Conservation (phyloP, 225 moss, liverwort and hornwort species). For the Bryum argenteum region DNA sequence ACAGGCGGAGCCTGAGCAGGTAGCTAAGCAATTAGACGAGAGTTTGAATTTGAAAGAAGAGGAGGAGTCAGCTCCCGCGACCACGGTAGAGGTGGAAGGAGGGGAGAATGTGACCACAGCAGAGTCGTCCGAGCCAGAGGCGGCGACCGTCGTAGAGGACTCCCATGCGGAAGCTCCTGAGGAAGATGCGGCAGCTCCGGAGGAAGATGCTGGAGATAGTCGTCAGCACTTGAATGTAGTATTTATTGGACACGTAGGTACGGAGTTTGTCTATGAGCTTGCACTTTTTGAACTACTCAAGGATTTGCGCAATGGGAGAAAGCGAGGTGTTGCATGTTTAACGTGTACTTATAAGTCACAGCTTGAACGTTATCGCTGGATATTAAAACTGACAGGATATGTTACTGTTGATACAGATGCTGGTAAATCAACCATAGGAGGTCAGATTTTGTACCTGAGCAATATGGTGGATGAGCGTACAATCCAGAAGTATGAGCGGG, state of each 20-base stretch:
- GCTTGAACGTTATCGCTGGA: neutral
- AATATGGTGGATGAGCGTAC: slow-evolving; percentile 84
- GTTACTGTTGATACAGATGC: slow-evolving; percentile 49
- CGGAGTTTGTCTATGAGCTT: neutral
- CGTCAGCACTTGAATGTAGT: slow-evolving; percentile 92
- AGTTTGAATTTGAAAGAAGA: slow-evolving; percentile 32
- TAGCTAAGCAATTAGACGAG: slow-evolving; percentile 21
- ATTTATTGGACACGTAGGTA: slow-evolving; percentile 86
- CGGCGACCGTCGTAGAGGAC: slow-evolving; percentile 2
- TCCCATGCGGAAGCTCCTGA: slow-evolving; percentile 23
- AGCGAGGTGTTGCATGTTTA: neutral
- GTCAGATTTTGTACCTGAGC: slow-evolving; percentile 82
- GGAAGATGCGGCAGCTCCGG: neutral
- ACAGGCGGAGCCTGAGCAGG: slow-evolving; percentile 30
- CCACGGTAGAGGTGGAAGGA: slow-evolving; percentile 27
- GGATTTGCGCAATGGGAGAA: neutral
- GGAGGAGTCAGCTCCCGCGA: slow-evolving; percentile 21
- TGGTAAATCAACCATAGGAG: slow-evolving; percentile 90
- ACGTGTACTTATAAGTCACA: neutral
- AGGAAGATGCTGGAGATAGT: slow-evolving; percentile 53
- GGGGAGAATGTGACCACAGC: slow-evolving; percentile 18
- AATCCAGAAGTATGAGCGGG: slow-evolving; percentile 87
- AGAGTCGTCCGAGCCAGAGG: slow-evolving; percentile 24
- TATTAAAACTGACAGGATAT: slow-evolving; percentile 1
- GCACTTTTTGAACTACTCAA: neutral